Conservation (phyloP, 2,329 filamentous ascomycete species). For the Escovopsis sp. region DNA sequence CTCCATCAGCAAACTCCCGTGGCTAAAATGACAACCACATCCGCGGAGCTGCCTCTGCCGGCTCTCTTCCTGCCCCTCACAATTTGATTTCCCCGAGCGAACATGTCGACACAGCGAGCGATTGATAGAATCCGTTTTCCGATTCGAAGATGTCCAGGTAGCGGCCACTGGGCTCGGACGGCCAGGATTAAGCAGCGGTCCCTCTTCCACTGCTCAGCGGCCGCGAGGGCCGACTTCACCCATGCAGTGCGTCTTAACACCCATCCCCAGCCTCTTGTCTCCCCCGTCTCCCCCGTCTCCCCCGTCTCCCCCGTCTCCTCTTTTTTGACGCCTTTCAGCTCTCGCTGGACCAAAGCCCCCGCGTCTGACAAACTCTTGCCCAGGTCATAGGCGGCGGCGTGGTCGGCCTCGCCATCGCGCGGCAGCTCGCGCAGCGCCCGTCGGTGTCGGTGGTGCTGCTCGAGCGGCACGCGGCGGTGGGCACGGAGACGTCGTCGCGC, state of each 20-base stretch:
- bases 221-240: conserved; percentile 26
- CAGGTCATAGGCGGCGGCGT: conserved; percentile 47
- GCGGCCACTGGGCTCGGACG: no score
- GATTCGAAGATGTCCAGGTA: no score
- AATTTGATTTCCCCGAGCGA: no score
- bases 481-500: conserved; percentile 75
- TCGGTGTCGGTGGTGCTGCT: conserved; percentile 58
- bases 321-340: no score
- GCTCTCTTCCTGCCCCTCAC: no score
- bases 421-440: conserved; percentile 51
- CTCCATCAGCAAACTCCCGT: no score
- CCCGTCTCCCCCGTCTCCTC: no score
- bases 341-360: background rate
- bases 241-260: conserved; percentile 24
- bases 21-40: no score
- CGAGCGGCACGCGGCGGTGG: conserved; percentile 60
- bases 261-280: background rate
- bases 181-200: background rate
- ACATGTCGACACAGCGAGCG: no score
- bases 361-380: background rate
- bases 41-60: no score
- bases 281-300: background rate
- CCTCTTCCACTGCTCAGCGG: conserved; percentile 22
- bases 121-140: no score
- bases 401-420: conserved; percentile 67